A percentile compares a stretch with the other conserved stretches of the same genome.
Conservation (phyloP, 169 alveolate genomes). For the Cryptosporidium canis region DNA sequence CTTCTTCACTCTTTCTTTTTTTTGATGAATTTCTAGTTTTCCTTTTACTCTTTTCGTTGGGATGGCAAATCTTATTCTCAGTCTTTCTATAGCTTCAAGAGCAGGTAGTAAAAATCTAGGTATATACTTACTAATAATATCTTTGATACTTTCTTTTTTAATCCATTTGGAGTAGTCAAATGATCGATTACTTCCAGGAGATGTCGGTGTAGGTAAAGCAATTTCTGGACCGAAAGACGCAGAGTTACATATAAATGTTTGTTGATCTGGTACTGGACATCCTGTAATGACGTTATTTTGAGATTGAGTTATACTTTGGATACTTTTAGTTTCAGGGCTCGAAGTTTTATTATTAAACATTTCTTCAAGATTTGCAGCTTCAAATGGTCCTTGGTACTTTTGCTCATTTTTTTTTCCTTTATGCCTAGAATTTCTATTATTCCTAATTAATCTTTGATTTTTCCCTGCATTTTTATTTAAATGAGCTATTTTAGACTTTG, state of each 20-base stretch:
- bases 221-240: too few species aligned
- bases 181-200: background rate
- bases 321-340: too few species aligned
- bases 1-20: background rate
- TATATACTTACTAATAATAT: slow-evolving; percentile 36
- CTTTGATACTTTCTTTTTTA: background rate
- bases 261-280: too few species aligned
- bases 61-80: slow-evolving; percentile 51
- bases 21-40: background rate
- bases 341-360: too few species aligned
- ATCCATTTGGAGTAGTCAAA: slow-evolving; percentile 47
- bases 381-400: background rate
- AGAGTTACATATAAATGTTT: too few species aligned
- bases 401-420: background rate
- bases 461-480: background rate
- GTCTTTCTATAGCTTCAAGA: slow-evolving; percentile 33
- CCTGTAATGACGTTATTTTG: too few species aligned
- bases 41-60: background rate
- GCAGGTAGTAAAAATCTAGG: slow-evolving; percentile 65
- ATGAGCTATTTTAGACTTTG: background rate
- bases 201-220: background rate
- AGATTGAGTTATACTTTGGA: too few species aligned
- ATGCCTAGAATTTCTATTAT: background rate
- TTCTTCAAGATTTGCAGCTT: too few species aligned
- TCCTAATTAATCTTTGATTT: background rate